phyloP scores from a whole-genome alignment of 2,329 filamentous ascomycete genomes.

The Paramyrothecium sp. region DNA sequence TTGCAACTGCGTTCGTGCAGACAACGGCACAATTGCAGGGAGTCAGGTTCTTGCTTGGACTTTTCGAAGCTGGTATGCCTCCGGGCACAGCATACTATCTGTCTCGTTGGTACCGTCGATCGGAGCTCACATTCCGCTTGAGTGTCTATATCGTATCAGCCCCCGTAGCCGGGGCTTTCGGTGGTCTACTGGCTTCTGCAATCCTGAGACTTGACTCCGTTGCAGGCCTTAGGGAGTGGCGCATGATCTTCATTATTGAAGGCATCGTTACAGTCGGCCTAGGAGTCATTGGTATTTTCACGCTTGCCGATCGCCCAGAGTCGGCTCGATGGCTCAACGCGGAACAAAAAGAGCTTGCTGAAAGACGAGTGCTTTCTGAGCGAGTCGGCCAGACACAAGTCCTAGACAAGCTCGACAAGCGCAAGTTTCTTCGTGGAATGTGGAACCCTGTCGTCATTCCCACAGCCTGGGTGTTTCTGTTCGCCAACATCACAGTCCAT shows the following conservation, averaged over 20 bases:
- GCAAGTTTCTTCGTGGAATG: constrained; percentile 58
- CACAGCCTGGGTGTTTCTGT: constrained; percentile 57
- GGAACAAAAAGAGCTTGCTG: constrained; percentile 63
- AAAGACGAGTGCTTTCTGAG: constrained; percentile 59
- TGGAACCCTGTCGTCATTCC: constrained; percentile 55
- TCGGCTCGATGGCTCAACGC: constrained; percentile 62
- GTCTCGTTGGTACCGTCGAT: constrained; percentile 61
- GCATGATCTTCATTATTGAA: constrained; percentile 71
- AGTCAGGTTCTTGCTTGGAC: constrained; percentile 59
- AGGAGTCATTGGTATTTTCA: constrained; percentile 57
- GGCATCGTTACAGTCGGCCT: constrained; percentile 58
- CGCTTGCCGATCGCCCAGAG: constrained; percentile 64
- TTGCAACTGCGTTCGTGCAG: constrained; percentile 60
- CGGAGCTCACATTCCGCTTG: constrained; percentile 61
- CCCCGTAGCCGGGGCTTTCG: constrained; percentile 65
- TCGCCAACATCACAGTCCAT: constrained; percentile 67
- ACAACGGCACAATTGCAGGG: constrained; percentile 45
- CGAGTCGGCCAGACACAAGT: constrained; percentile 58
- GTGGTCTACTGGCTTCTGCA: constrained; percentile 60
- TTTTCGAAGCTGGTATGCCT: constrained; percentile 65
- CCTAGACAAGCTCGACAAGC: constrained; percentile 58
- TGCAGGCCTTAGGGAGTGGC: constrained; percentile 56
- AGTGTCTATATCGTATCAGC: constrained; percentile 66
- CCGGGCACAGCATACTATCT: constrained; percentile 67
- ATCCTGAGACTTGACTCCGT: constrained; percentile 60